Percentiles rank a stretch among this genome's conserved stretches.
phyloP scores from a whole-genome alignment of 208 protist species.

The Leishmania tropica region DNA sequence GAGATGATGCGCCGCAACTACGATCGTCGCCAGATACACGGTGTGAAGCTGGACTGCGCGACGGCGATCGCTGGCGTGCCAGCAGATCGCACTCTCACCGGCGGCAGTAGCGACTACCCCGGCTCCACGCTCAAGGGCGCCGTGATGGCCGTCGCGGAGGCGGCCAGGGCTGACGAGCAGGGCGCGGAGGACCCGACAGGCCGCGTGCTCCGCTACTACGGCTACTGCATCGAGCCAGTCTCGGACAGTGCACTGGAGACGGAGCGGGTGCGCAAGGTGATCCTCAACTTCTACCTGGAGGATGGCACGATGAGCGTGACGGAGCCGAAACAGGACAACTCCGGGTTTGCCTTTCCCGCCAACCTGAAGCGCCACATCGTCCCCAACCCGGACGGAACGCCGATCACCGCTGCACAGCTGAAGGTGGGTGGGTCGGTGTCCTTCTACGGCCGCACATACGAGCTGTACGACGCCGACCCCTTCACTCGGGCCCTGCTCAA shows the following conservation, averaged over 20 bases:
- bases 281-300: conserved; percentile 95
- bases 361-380: conserved; percentile 94
- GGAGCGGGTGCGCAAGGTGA: conserved; percentile 89
- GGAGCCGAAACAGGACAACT: conserved; percentile 95
- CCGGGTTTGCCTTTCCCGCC: conserved; percentile 92
- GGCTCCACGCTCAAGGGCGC: conserved; percentile 31
- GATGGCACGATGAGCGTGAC: conserved; percentile 97
- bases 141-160: conserved; percentile 10
- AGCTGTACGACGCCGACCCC: conserved; percentile 92
- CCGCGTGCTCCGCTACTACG: conserved; percentile 94
- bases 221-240: conserved; percentile 95
- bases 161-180: background rate
- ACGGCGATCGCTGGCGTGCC: conserved; percentile 62
- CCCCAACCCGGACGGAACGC: conserved; percentile 67
- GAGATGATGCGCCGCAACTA: conserved; percentile 93
- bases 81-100: conserved; percentile 46
- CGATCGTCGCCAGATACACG: conserved; percentile 75
- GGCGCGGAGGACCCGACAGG: conserved; percentile 56
- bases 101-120: background rate
- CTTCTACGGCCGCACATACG: conserved; percentile 95
- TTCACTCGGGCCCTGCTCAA: conserved; percentile 93
- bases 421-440: conserved; percentile 87
- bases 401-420: conserved; percentile 86
- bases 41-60: conserved; percentile 37
- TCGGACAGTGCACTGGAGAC: conserved; percentile 92